Evolutionary conservation across 352 stramenopile genomes (phyloP), one percentile per base, ranked within the genome.

Genomic region (Phytopythium sindhum): DNA sequence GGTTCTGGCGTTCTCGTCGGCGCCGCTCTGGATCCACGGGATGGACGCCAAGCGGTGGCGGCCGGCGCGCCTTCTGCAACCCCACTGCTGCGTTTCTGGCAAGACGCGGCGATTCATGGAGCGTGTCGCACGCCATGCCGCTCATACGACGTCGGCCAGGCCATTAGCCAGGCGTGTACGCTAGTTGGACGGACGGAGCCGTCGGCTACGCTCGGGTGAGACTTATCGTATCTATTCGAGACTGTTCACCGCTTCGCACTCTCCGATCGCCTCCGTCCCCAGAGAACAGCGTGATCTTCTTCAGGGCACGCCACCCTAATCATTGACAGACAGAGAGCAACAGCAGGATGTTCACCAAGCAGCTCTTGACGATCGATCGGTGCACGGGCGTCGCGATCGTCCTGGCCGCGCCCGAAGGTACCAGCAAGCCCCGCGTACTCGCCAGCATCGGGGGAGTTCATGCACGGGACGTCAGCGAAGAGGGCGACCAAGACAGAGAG

Each of bases 341-440:
- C 48, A 61, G 35, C 28, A 39, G 24, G 11, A 77, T 74, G 70
- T 77, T 77, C 61, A 57, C 67, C 19, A 74, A 72, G 55, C 70
- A 77, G 50, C 65, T 77, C 37, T 37, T 69, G 42, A 70, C 67
- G 48, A 74, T 77, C 63, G 70, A 60, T 10, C 54, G 54, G 8
- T 44, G 54, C n/a, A 45, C 54, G 21, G 17, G 33, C 35, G 54
- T 39, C 23, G 54, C 54, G 28, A 15, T 60, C 26, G 52, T 57
- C 7, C 52, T 57, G 52, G 31, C 51, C 2, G 29, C 51, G 51
- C 14, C 28, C 14, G 52, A 57, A 19, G 19, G 29, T 14, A 14
- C 7, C 21, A 8, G 4, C 31, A 57, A 57, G 29, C 28, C 29
- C 26, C 50, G 50, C 50, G 48, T 55, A 10, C 10, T 39, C 26